Evolutionary conservation across 345 rosid species (phyloP).

Genomic region (Eucalyptus tenuipes): DNA sequence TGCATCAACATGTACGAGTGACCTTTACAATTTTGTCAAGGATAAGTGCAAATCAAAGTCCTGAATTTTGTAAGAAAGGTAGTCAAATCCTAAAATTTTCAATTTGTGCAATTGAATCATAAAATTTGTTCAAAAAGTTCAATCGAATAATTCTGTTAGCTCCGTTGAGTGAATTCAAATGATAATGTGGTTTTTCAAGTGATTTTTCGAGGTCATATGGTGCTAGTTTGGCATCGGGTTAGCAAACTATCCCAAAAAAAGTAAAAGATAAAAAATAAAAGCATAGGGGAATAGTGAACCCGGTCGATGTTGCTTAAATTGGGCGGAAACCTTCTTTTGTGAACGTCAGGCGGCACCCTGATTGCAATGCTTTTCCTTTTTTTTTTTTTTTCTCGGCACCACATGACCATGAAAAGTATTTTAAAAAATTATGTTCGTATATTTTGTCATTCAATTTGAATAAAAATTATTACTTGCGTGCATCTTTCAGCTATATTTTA

Average conservation of each 20-base stretch:
- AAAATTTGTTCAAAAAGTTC: not conserved
- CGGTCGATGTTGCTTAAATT: not conserved
- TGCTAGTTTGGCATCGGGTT: not conserved
- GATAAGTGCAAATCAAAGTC: not conserved
- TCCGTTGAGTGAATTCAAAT: not conserved
- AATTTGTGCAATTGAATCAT: not conserved
- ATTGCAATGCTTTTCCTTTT: not conserved
- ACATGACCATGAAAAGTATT: not conserved
- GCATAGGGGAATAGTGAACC: not conserved
- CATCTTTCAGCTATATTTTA: no score
- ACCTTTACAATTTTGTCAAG: not conserved
- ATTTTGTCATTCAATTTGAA: no score
- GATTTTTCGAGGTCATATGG: not conserved
- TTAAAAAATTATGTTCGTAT: fast-evolving
- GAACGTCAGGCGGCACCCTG: not conserved
- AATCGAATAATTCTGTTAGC: fast-evolving
- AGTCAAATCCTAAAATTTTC: not conserved
- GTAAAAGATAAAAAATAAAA: no score
- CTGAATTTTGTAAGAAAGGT: no score
- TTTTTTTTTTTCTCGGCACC: not conserved
- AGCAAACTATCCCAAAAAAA: not conserved
- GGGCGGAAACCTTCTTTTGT: not conserved
- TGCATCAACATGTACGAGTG: not conserved
- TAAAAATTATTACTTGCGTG: fast-evolving
- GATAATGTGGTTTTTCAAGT: not conserved